A percentile compares a stretch with the other conserved stretches of the same genome.
phyloP scores from a whole-genome alignment of 2,329 filamentous ascomycete genomes.

The Orbilia oligospora region DNA sequence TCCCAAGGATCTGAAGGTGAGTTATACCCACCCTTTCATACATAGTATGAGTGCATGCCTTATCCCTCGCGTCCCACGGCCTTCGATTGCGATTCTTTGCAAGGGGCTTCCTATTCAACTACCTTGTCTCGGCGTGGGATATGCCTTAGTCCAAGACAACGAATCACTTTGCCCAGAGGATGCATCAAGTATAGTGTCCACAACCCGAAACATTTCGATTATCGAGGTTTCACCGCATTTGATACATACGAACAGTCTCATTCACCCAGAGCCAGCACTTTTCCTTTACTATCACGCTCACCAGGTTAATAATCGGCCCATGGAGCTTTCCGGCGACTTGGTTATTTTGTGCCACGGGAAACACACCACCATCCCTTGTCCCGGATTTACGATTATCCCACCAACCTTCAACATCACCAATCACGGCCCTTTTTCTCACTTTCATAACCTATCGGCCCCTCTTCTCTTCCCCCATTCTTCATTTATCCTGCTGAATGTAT shows the following conservation, averaged over 20 bases:
- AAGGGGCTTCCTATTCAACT: slow-evolving; percentile 32
- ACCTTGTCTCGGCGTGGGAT: slow-evolving; percentile 25
- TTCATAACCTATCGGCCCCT: neutral
- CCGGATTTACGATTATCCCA: slow-evolving; percentile 40
- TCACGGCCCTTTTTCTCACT: slow-evolving; percentile 6
- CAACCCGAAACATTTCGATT: slow-evolving; percentile 59
- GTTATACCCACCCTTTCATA: slow-evolving; percentile 22
- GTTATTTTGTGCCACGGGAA: slow-evolving; percentile 41
- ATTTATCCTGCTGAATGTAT: slow-evolving; percentile 19
- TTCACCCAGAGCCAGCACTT: slow-evolving; percentile 23
- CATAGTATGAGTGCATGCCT: slow-evolving; percentile 28
- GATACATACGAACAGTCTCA: slow-evolving; percentile 24
- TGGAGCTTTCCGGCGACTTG: slow-evolving; percentile 50
- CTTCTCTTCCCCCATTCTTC: slow-evolving; percentile 7
- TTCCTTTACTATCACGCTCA: slow-evolving; percentile 9
- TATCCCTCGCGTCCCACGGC: slow-evolving; percentile 30
- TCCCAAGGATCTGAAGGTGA: slow-evolving; percentile 60
- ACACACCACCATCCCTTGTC: slow-evolving; percentile 39
- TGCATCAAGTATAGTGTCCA: slow-evolving; percentile 59
- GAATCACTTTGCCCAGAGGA: slow-evolving; percentile 38
- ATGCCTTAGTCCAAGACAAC: slow-evolving; percentile 25
- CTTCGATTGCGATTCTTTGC: slow-evolving; percentile 30
- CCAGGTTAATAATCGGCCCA: slow-evolving; percentile 24
- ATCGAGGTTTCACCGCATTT: slow-evolving; percentile 54
- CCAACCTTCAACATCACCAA: slow-evolving; percentile 34